A percentile compares a stretch with the other conserved stretches of the same genome.
Evolutionary conservation across 805 yeast species (phyloP).

Genomic region (Pichia exigua): DNA sequence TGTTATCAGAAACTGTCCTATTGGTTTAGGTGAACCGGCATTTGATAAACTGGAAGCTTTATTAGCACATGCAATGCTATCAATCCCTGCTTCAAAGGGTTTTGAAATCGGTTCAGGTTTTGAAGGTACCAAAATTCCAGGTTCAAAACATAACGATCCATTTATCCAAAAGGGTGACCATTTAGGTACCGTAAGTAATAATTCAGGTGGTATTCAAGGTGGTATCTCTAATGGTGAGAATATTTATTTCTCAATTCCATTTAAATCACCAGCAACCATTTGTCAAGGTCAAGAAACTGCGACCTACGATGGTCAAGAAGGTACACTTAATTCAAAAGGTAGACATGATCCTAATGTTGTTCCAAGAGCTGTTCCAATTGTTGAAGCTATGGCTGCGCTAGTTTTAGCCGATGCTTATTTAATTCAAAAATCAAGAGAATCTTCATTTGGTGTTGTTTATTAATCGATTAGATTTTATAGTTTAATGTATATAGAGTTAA

Average conservation of each 20-base stretch:
- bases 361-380: constrained; percentile 97
- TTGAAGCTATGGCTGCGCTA: constrained; percentile 96
- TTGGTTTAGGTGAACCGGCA: constrained; percentile 97
- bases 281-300: constrained; percentile 87
- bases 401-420: constrained; percentile 81
- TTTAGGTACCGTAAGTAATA: constrained; percentile 81
- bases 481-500: background rate
- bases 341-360: constrained; percentile 98
- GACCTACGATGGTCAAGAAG: constrained; percentile 80
- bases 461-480: constrained; percentile 4
- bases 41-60: constrained; percentile 94
- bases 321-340: constrained; percentile 90
- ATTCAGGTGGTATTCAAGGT: constrained; percentile 97
- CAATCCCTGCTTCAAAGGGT: constrained; percentile 96
- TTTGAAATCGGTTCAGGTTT: constrained; percentile 98
- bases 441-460: constrained; percentile 31
- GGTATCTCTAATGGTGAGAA: constrained; percentile 96
- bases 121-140: constrained; percentile 80
- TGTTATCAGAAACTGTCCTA: constrained; percentile 87
- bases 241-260: constrained; percentile 90
- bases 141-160: constrained; percentile 90
- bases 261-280: constrained; percentile 97
- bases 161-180: constrained; percentile 55
- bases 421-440: constrained; percentile 81
- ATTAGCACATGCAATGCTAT: constrained; percentile 96